Conservation (phyloP, 2,329 filamentous ascomycete species). For the Sclerotinia subarctica region DNA sequence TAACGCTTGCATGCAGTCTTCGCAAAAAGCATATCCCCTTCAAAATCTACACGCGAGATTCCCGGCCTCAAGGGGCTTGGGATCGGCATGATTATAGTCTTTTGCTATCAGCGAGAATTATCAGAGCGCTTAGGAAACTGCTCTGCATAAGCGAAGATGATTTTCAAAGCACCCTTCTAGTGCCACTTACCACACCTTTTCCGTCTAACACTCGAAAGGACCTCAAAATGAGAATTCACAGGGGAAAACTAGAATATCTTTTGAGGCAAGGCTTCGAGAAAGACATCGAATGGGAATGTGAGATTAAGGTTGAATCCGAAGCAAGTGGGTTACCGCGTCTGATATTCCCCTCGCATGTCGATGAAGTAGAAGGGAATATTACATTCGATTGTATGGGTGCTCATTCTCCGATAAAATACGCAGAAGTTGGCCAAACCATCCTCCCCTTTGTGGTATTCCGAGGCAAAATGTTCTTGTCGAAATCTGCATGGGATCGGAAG, state of each 20-base stretch:
- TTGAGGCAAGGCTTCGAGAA: not conserved
- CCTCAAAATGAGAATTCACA: not conserved
- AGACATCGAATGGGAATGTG: conserved; percentile 6
- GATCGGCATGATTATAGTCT: not conserved
- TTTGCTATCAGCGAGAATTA: not conserved
- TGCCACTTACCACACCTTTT: not conserved
- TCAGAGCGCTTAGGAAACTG: not conserved
- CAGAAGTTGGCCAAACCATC: not conserved
- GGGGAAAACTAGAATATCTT: not conserved
- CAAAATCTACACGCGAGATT: not conserved
- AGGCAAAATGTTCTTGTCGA: not conserved
- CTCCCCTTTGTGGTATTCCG: not conserved
- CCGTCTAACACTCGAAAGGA: not conserved
- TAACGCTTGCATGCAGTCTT: conserved; percentile 1
- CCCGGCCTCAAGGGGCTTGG: not conserved
- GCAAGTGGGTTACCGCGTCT: not conserved
- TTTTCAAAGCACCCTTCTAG: not conserved
- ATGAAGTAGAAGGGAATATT: not conserved
- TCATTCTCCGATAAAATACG: not conserved
- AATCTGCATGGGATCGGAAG: not conserved
- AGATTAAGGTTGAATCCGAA: not conserved
- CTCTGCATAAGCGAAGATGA: not conserved
- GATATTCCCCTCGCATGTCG: not conserved
- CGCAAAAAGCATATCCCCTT: not conserved
- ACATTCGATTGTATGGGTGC: conserved; percentile 7